These are phyloP conservation scores for Zasmidium cellare DNA, from an alignment of 2,329 filamentous ascomycete species.

Conservation along the genomic window DNA sequence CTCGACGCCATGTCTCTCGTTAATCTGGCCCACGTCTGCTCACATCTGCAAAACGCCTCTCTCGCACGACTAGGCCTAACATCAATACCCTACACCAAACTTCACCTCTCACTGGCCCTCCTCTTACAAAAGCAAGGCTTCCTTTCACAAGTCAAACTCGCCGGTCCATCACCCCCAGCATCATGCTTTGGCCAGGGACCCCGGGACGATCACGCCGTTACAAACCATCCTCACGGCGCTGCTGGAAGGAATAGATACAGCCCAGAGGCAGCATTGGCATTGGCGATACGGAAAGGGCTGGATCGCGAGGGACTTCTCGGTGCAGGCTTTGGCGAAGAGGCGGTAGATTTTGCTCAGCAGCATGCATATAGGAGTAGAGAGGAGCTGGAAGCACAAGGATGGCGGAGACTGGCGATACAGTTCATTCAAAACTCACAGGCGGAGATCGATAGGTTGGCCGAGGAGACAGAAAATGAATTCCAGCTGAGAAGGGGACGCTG, in stretches of 20 bases:
- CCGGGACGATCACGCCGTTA: constrained; percentile 30
- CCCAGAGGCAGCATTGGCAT: constrained; percentile 30
- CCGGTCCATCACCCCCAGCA: constrained; percentile 59
- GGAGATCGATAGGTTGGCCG: constrained; percentile 15
- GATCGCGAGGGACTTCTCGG: constrained; percentile 17
- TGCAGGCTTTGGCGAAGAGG: constrained; percentile 26
- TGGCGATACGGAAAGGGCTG: constrained; percentile 24
- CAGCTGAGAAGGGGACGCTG: constrained; percentile 5
- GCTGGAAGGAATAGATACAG: constrained; percentile 22
- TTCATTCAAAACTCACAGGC: constrained; percentile 22
- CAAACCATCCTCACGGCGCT: constrained; percentile 27
- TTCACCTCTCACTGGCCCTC: constrained; percentile 73
- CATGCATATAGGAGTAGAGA: constrained; percentile 22
- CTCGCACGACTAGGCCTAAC: constrained; percentile 81
- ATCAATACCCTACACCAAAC: constrained; percentile 76
- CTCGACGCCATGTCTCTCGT: constrained; percentile 70
- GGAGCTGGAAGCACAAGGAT: constrained; percentile 29
- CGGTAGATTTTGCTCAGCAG: constrained; percentile 26
- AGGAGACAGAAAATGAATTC: constrained; percentile 16
- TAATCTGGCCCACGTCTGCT: constrained; percentile 77
- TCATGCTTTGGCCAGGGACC: constrained; percentile 32
- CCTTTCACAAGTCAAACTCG: constrained; percentile 75
- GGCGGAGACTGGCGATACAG: constrained; percentile 20
- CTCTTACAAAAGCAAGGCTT: constrained; percentile 82
- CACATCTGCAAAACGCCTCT: constrained; percentile 86